Conservation (phyloP, 129 eudicot species). For the Daucus carota region DNA sequence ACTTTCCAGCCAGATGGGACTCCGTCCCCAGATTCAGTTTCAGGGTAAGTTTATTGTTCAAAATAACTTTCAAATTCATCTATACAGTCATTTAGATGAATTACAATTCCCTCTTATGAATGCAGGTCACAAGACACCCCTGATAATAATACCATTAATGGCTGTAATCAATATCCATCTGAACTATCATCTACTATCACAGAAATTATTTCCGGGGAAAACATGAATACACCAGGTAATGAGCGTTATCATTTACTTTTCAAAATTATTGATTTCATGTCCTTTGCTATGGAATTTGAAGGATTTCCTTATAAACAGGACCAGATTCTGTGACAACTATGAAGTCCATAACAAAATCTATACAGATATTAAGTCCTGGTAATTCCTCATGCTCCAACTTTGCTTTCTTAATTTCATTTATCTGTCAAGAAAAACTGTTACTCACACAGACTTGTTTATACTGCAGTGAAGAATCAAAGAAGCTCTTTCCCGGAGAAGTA, state of each 20-base stretch:
- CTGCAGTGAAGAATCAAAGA: slow-evolving; percentile 52
- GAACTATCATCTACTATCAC: slow-evolving; percentile 46
- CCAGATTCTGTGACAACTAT: slow-evolving; percentile 54
- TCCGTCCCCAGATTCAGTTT: slow-evolving; percentile 48
- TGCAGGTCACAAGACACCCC: slow-evolving; percentile 46
- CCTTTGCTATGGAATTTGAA: slow-evolving; percentile 13
- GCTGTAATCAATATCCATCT: slow-evolving; percentile 39
- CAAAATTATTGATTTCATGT: too few relatives aligned
- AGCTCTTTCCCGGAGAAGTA: slow-evolving; percentile 19
- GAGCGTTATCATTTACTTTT: neutral
- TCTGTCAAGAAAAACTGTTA: neutral
- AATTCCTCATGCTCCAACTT: slow-evolving; percentile 3
- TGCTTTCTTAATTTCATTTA: neutral
- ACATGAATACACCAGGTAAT: slow-evolving; percentile 38
- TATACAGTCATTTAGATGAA: neutral
- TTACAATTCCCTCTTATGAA: neutral
- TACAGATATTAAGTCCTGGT: slow-evolving; percentile 80
- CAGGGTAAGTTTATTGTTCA: slow-evolving; percentile 40
- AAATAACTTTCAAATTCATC: neutral
- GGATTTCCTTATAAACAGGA: slow-evolving; percentile 27
- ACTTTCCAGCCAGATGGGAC: slow-evolving; percentile 30
- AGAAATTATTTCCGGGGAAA: slow-evolving; percentile 51
- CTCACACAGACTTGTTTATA: neutral
- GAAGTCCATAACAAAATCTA: slow-evolving; percentile 59
- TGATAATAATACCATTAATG: slow-evolving; percentile 20